phyloP scores from a whole-genome alignment of 345 rosid genomes.

The Hypericum perforatum region DNA sequence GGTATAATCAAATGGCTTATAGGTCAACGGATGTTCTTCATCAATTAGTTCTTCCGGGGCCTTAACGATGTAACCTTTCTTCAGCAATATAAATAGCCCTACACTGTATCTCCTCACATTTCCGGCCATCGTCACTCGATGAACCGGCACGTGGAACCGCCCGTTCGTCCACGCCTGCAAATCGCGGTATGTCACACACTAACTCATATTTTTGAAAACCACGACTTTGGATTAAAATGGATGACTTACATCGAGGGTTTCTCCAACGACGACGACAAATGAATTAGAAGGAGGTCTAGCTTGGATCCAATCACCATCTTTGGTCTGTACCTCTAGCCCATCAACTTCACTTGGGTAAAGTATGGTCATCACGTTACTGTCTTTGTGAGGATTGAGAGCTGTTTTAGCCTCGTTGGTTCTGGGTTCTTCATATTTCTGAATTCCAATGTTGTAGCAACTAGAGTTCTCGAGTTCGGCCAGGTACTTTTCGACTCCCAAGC shows the following conservation, averaged over 20 bases:
- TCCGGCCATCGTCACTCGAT: slow-evolving; percentile 12
- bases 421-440: slow-evolving; percentile 21
- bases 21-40: slow-evolving; percentile 8
- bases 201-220: neutral
- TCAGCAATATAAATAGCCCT: slow-evolving; percentile 14
- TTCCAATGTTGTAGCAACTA: slow-evolving; percentile 1
- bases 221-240: too few relatives aligned
- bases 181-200: neutral
- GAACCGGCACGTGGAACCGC: neutral
- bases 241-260: slow-evolving; percentile 18
- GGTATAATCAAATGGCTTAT: slow-evolving; percentile 11
- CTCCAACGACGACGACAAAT: slow-evolving; percentile 28
- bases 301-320: slow-evolving; percentile 20
- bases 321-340: slow-evolving; percentile 25
- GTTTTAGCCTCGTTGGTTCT: neutral
- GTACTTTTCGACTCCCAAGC: slow-evolving; percentile 13
- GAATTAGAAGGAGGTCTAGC: slow-evolving; percentile 17
- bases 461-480: slow-evolving; percentile 16
- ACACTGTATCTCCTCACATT: slow-evolving; percentile 12
- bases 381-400: slow-evolving; percentile 17
- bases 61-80: neutral
- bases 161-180: slow-evolving; percentile 14
- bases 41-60: slow-evolving; percentile 10
- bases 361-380: slow-evolving; percentile 17
- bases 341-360: slow-evolving; percentile 21